Base-by-base conservation (phyloP, 495 filamentous ascomycete species). In the Filosporella fistucella region DNA sequence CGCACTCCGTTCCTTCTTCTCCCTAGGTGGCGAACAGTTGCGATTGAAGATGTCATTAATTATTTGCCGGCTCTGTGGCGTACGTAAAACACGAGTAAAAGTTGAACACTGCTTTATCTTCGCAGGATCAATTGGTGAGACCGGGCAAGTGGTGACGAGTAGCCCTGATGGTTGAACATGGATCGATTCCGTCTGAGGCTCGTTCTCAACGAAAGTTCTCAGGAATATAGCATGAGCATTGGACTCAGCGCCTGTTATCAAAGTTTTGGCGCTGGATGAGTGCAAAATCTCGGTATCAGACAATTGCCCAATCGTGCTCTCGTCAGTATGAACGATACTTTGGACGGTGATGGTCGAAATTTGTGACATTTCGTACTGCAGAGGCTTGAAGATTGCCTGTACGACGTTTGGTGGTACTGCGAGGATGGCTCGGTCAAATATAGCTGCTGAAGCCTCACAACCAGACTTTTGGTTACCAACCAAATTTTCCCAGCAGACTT, bases 381-480 rank as follows among this genome's bases (percentile, higher is more conserved):
- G 58, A 3, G 72, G 68, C 6, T 61, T 24, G 42, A 70, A 76
- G 12, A 80, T 70, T 11, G 49, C 51, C 3, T 58, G 67, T 0
- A 64, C 63, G 9, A 70, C 58, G 45, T 70, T 56, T 0, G 74
- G 74, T 17, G 70, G 63, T 0, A 76, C 67, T 3, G 74, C 74
- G 0, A 76, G 55, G 7, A 77, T 59, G 1, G 70, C 69, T 13
- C 54, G 43, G 24, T 75, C 70, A 43, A 75, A 68, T 23, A 47
- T n/a, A 11, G 56, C 49, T 44, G n/a, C n/a, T n/a, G n/a, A n/a
- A n/a, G n/a, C n/a, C n/a, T n/a, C n/a, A n/a, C n/a, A n/a, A n/a
- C n/a, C n/a, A n/a, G n/a, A n/a, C n/a, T n/a, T n/a, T n/a, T n/a
- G n/a, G n/a, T n/a, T n/a, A n/a, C n/a, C n/a, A n/a, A n/a, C n/a